Percentiles rank a stretch among this genome's conserved stretches.
These are phyloP conservation scores for Neopestalotiopsis clavispora DNA, from an alignment of 2,329 filamentous ascomycete genomes.

Conservation along the genomic window DNA sequence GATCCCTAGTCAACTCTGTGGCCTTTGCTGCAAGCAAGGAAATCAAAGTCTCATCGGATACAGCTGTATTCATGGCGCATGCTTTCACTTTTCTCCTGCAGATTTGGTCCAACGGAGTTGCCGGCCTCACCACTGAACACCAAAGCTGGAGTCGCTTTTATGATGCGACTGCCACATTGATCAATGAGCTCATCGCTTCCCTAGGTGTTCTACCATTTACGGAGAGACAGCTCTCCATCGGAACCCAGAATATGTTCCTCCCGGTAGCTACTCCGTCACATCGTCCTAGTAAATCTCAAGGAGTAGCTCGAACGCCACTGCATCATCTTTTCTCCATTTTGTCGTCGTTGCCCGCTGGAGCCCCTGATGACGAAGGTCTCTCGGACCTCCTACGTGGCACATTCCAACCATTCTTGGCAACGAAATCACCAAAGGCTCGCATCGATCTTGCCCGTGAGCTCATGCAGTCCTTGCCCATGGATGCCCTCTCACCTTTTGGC, in stretches of 20 bases:
- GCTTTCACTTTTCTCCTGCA: slow-evolving; percentile 72
- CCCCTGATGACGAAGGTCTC: slow-evolving; percentile 51
- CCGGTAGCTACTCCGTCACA: slow-evolving; percentile 71
- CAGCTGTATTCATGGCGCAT: slow-evolving; percentile 77
- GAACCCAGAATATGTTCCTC: slow-evolving; percentile 60
- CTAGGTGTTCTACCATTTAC: slow-evolving; percentile 67
- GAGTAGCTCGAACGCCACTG: slow-evolving; percentile 62
- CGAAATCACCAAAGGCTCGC: slow-evolving; percentile 49
- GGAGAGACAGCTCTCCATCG: slow-evolving; percentile 61
- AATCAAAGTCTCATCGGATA: slow-evolving; percentile 85
- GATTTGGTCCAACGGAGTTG: slow-evolving; percentile 68
- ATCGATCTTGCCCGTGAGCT: slow-evolving; percentile 56
- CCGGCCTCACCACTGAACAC: slow-evolving; percentile 55
- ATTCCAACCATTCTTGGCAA: slow-evolving; percentile 63
- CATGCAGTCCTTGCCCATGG: slow-evolving; percentile 52
- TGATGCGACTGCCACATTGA: slow-evolving; percentile 55
- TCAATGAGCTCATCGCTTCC: slow-evolving; percentile 52
- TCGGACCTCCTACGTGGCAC: slow-evolving; percentile 53
- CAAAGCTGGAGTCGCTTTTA: slow-evolving; percentile 58
- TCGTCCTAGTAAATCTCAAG: slow-evolving; percentile 56
- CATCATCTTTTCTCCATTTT: slow-evolving; percentile 70
- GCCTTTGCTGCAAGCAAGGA: slow-evolving; percentile 79
- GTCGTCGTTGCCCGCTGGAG: slow-evolving; percentile 51
- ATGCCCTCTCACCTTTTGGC: slow-evolving; percentile 50
- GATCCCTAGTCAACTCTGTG: slow-evolving; percentile 64